A percentile compares a stretch with the other conserved stretches of the same genome.
Evolutionary conservation across 106 monocot genomes (phyloP).

Genomic region (Alisma plantagoaquatica): DNA sequence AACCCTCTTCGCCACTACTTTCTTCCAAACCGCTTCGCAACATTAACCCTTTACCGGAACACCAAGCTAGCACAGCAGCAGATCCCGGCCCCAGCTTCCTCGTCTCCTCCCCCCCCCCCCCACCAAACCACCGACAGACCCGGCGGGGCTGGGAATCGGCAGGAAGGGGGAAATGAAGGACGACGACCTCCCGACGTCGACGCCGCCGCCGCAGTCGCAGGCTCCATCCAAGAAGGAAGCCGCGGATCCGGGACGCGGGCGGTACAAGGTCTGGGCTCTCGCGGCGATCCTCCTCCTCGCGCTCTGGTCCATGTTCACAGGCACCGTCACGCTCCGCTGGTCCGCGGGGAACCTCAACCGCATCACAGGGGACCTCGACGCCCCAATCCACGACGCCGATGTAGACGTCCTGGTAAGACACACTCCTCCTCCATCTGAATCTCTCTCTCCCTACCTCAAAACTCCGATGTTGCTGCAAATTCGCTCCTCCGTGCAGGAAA

Average conservation of each 20-base stretch:
- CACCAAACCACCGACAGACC: too few species aligned
- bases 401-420: constrained; percentile 65
- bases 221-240: constrained; percentile 8
- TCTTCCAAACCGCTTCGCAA: too few species aligned
- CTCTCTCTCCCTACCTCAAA: not conserved
- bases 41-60: too few species aligned
- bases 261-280: constrained; percentile 86
- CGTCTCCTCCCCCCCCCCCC: too few species aligned
- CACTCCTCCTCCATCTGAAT: not conserved
- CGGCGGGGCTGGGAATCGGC: too few species aligned
- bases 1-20: too few species aligned
- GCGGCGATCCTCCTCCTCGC: constrained; percentile 80
- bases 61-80: too few species aligned
- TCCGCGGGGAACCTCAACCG: constrained; percentile 42
- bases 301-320: constrained; percentile 94
- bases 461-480: too few species aligned
- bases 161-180: constrained; percentile 47
- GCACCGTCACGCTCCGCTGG: constrained; percentile 74
- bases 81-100: too few species aligned
- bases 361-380: constrained; percentile 30
- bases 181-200: constrained; percentile 21
- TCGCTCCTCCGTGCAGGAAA: constrained; percentile 53
- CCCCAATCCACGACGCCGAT: constrained; percentile 31
- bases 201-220: constrained; percentile 4
- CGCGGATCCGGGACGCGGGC: constrained; percentile 25